These are phyloP conservation scores for Chrysanthemum makinoi DNA, from an alignment of 129 eudicot species.

Conservation along the genomic window DNA sequence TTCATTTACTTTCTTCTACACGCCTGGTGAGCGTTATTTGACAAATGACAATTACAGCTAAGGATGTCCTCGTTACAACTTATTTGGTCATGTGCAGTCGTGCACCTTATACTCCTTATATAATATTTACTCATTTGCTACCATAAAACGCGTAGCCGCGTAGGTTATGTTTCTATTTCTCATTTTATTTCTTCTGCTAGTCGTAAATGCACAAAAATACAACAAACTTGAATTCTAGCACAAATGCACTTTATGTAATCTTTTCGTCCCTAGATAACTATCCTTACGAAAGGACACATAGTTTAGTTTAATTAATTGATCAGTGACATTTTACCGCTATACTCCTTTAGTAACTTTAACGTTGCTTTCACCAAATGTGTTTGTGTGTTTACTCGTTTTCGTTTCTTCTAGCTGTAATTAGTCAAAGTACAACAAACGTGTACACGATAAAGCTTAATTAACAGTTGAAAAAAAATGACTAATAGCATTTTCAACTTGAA, in stretches of 20 bases:
- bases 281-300: too few relatives aligned
- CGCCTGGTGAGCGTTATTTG: not conserved
- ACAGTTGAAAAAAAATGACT: not conserved
- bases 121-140: too few relatives aligned
- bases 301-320: too few relatives aligned
- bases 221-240: too few relatives aligned
- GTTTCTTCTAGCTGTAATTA: not conserved
- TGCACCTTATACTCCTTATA: not conserved
- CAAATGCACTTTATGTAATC: too few relatives aligned
- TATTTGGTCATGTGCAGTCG: not conserved
- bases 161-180: too few relatives aligned
- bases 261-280: too few relatives aligned
- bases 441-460: slow-evolving; percentile 9
- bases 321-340: not conserved
- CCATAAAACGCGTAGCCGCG: too few relatives aligned
- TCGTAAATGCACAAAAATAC: too few relatives aligned
- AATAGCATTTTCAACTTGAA: not conserved
- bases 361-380: not conserved
- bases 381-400: too few relatives aligned
- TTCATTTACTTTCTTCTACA: slow-evolving; percentile 11
- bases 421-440: not conserved
- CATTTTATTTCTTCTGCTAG: too few relatives aligned
- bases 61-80: not conserved
- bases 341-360: not conserved
- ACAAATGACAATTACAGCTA: not conserved